These are phyloP conservation scores for Adenanthera pavonina DNA, from an alignment of 306 rosid genomes.

Conservation along the genomic window DNA sequence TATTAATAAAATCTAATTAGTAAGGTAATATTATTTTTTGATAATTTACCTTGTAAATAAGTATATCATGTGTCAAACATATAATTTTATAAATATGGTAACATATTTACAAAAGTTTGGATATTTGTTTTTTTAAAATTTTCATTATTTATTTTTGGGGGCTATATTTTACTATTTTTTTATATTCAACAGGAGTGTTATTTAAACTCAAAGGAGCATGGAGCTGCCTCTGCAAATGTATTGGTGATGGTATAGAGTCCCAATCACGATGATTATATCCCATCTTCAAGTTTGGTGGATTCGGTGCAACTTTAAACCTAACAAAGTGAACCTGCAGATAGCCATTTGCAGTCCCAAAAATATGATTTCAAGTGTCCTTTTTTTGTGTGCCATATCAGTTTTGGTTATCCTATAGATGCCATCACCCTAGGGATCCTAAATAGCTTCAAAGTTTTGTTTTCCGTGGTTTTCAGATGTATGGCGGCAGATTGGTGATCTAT, in stretches of 20 bases:
- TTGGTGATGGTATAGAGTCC: conserved; percentile 37
- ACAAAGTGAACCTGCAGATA: conserved; percentile 8
- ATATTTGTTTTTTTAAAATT: too few species aligned
- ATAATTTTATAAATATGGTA: too few species aligned
- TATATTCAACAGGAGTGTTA: too few species aligned
- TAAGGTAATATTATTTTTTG: too few species aligned
- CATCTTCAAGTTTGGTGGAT: conserved; percentile 41
- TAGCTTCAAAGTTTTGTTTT: background rate
- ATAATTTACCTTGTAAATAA: too few species aligned
- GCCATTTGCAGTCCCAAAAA: background rate
- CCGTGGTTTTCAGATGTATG: background rate
- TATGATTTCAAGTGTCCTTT: background rate
- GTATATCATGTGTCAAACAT: too few species aligned
- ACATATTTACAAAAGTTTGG: too few species aligned
- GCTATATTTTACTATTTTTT: too few species aligned
- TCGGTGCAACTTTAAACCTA: background rate
- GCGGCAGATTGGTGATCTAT: background rate
- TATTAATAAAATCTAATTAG: too few species aligned
- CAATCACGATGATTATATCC: conserved; percentile 25
- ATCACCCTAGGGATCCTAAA: background rate
- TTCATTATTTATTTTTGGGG: too few species aligned
- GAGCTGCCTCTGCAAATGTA: background rate
- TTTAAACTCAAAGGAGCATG: background rate
- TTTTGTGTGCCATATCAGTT: background rate
- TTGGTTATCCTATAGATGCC: background rate